Evolutionary conservation across 495 filamentous ascomycete genomes (phyloP), one percentile per base, ranked within the genome.

Genomic region (Aspergillus taichungensis): DNA sequence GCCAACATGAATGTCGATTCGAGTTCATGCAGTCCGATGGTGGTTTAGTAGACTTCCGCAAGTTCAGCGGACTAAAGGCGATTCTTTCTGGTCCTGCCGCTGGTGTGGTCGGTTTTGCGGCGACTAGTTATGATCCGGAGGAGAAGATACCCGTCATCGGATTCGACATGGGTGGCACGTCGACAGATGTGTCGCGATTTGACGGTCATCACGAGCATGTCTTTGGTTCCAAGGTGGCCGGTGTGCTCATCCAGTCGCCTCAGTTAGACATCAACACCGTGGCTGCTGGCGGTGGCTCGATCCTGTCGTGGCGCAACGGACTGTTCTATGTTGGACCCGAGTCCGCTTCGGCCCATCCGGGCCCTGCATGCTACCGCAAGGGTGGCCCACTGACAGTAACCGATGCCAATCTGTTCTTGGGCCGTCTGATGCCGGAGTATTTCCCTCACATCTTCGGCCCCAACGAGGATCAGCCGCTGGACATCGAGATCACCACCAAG

Each of bases 241-340:
- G 92, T 18, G 88, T 98, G 6, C 88, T 89, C 0, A 94, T 97
- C 30, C 92, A 97, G 54, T 89, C 84, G 0, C 92, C 92, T 0
- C 92, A 97, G 55, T 77, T 98, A 0, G 92, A 98, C 65, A 96
- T 98, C 65, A 97, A 97, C 63, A 98, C 92, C 0, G 91, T 97
- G 29, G 91, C 91, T 13, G 91, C 91, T 13, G 91, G 91, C 34
- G 91, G 91, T 43, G 91, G 91, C 12, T 95, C 88, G 4, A 79
- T 88, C 38, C 74, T 97, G 3, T 87, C 89, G 54, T 97, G 83
- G 74, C 79, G 82, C 37, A 96, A 97, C 50, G 91, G 92, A 6
- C 70, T 97, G 8, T 97, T 97, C 55, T 88, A 94, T n/a, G 91
- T 96, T 28, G 91, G 91, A 0, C 91, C 91, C 3, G 92, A 97